Evolutionary conservation across 2,329 filamentous ascomycete genomes (phyloP).

Genomic region (Podosphaera aphanis): DNA sequence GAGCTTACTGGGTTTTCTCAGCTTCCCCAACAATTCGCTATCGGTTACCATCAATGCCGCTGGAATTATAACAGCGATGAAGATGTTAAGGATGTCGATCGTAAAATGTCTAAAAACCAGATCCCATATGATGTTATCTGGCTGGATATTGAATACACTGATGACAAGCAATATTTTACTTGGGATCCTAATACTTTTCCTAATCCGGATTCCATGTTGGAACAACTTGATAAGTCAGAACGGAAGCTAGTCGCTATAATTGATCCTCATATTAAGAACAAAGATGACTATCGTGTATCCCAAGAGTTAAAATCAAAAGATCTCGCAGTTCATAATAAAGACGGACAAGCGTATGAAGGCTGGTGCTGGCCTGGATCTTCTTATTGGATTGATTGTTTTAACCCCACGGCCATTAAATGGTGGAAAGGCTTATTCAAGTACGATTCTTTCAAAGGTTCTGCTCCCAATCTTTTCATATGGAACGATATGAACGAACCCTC

Average conservation of each 20-base stretch:
- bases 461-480: slow-evolving; percentile 81
- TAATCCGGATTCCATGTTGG: slow-evolving; percentile 65
- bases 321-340: slow-evolving; percentile 72
- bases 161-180: slow-evolving; percentile 94
- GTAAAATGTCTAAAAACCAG: slow-evolving; percentile 82
- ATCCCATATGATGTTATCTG: slow-evolving; percentile 98
- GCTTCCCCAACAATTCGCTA: slow-evolving; percentile 74
- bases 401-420: slow-evolving; percentile 75
- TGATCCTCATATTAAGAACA: slow-evolving; percentile 94
- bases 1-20: slow-evolving; percentile 82
- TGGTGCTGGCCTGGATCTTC: slow-evolving; percentile 99
- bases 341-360: slow-evolving; percentile 70
- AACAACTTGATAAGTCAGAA: slow-evolving; percentile 64
- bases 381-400: slow-evolving; percentile 91
- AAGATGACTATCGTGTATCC: slow-evolving; percentile 50
- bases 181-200: slow-evolving; percentile 81
- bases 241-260: slow-evolving; percentile 87
- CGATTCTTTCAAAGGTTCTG: slow-evolving; percentile 63
- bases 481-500: slow-evolving; percentile 99
- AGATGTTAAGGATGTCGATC: slow-evolving; percentile 88
- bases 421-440: slow-evolving; percentile 81
- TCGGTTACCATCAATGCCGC: slow-evolving; percentile 90
- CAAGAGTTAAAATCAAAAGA: slow-evolving; percentile 67
- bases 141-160: slow-evolving; percentile 94
- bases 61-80: slow-evolving; percentile 98